phyloP scores from a whole-genome alignment of 345 rosid genomes.

The Melaleuca quinquenervia region DNA sequence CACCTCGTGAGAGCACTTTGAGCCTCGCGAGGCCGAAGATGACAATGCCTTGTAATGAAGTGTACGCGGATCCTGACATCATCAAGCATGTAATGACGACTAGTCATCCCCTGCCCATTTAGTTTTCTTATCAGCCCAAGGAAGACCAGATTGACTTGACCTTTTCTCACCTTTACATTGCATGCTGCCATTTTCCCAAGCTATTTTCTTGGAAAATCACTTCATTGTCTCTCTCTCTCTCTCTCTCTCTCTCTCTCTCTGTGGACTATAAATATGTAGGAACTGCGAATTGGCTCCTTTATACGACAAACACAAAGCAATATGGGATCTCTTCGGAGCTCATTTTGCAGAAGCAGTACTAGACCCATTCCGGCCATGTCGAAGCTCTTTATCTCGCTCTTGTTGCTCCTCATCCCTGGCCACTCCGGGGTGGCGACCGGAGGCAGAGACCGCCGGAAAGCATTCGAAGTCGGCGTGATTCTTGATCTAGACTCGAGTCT shows the following conservation, averaged over 20 bases:
- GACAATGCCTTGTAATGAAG: neutral
- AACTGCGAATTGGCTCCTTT: neutral
- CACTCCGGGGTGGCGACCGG: neutral
- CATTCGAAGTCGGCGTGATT: conserved; percentile 19
- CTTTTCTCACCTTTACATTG: neutral
- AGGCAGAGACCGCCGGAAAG: neutral
- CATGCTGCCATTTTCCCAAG: neutral
- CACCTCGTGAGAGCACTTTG: neutral
- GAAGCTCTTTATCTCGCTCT: neutral
- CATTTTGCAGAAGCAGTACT: neutral
- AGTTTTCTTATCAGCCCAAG: neutral
- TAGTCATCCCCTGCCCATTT: neutral
- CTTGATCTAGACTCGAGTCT: conserved; percentile 15
- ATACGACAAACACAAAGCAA: neutral
- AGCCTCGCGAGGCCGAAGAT: neutral
- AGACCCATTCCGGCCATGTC: neutral
- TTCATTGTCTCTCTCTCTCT: neutral
- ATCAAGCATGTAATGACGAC: neutral
- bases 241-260: neutral
- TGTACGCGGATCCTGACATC: neutral
- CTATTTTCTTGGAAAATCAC: neutral
- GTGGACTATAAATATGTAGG: neutral
- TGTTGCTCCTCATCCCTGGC: neutral
- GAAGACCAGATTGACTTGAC: neutral
- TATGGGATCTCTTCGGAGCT: neutral